Percentiles rank a stretch among this genome's conserved stretches.
These are phyloP conservation scores for Chaetomium sp. DNA, from an alignment of 2,329 filamentous ascomycete genomes.

Conservation along the genomic window DNA sequence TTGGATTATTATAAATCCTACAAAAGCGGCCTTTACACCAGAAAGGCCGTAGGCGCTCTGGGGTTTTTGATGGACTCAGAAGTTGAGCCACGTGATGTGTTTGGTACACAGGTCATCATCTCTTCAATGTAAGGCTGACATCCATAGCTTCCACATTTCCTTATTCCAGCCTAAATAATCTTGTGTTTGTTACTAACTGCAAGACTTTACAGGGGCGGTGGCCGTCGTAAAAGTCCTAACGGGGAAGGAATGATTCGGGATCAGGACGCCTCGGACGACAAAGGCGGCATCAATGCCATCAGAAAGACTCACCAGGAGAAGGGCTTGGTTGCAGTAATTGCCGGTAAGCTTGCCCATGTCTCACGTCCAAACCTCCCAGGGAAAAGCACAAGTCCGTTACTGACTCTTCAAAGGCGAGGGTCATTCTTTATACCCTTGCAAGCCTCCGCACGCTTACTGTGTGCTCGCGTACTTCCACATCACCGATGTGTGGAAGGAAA, in stretches of 20 bases:
- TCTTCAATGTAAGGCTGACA: slow-evolving; percentile 47
- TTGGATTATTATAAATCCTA: slow-evolving; percentile 56
- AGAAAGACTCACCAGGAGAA: slow-evolving; percentile 39
- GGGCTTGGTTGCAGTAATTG: slow-evolving; percentile 49
- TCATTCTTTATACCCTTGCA: slow-evolving; percentile 41
- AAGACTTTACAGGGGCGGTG: slow-evolving; percentile 42
- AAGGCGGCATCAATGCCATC: slow-evolving; percentile 30
- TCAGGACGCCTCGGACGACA: slow-evolving; percentile 19
- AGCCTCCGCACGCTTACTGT: slow-evolving; percentile 52
- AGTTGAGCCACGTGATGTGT: slow-evolving; percentile 47
- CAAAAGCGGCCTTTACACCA: slow-evolving; percentile 53
- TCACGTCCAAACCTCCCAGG: background rate
- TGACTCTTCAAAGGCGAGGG: slow-evolving; percentile 37
- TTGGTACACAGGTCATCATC: slow-evolving; percentile 57
- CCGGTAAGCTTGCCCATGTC: slow-evolving; percentile 36
- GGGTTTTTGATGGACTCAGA: slow-evolving; percentile 55
- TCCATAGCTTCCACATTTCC: too few species aligned
- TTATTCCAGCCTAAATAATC: too few species aligned
- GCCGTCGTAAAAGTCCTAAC: slow-evolving; percentile 39
- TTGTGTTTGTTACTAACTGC: background rate
- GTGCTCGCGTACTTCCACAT: slow-evolving; percentile 64
- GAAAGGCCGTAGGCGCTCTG: slow-evolving; percentile 37
- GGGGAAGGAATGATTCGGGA: slow-evolving; percentile 39
- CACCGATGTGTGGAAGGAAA: slow-evolving; percentile 63
- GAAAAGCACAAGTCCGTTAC: background rate